Evolutionary conservation across 140 eudicot genomes (phyloP).

Genomic region (Erigeron philadelphicus): DNA sequence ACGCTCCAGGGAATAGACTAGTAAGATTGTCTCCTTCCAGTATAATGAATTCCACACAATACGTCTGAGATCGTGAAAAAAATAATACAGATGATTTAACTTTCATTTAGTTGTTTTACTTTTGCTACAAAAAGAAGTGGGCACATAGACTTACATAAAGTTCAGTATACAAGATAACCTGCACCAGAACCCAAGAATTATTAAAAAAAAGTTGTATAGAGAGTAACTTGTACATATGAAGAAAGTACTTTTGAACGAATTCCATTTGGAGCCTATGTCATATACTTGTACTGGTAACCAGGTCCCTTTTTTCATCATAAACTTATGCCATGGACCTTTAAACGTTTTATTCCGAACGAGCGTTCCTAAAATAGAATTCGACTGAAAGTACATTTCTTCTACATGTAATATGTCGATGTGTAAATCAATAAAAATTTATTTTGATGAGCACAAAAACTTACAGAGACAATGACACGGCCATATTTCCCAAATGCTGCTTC

Average conservation of each 20-base stretch:
- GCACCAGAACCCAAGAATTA: slow-evolving; percentile 39
- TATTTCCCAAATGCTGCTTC: slow-evolving; percentile 97
- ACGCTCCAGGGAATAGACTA: slow-evolving; percentile 60
- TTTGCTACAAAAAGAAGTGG: neutral
- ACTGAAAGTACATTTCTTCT: too few relatives aligned
- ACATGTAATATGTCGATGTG: too few relatives aligned
- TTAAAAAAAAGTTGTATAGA: slow-evolving; percentile 17
- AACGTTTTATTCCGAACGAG: neutral
- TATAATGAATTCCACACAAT: slow-evolving; percentile 85
- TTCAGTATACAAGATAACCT: slow-evolving; percentile 74
- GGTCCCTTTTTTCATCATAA: neutral
- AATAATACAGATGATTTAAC: neutral
- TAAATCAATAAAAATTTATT: too few relatives aligned
- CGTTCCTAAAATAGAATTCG: neutral
- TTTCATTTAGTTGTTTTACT: neutral
- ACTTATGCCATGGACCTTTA: neutral
- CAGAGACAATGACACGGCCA: slow-evolving; percentile 78
- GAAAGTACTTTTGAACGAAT: neutral
- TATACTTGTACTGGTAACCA: neutral
- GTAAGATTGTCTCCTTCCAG: slow-evolving; percentile 88
- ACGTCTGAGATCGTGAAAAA: slow-evolving; percentile 45
- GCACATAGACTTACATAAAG: slow-evolving; percentile 67
- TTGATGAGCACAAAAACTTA: slow-evolving; percentile 34
- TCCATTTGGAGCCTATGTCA: neutral
- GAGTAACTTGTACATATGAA: neutral